These are phyloP conservation scores for Colletotrichum phormii DNA, from an alignment of 2,329 filamentous ascomycete species.

Conservation along the genomic window DNA sequence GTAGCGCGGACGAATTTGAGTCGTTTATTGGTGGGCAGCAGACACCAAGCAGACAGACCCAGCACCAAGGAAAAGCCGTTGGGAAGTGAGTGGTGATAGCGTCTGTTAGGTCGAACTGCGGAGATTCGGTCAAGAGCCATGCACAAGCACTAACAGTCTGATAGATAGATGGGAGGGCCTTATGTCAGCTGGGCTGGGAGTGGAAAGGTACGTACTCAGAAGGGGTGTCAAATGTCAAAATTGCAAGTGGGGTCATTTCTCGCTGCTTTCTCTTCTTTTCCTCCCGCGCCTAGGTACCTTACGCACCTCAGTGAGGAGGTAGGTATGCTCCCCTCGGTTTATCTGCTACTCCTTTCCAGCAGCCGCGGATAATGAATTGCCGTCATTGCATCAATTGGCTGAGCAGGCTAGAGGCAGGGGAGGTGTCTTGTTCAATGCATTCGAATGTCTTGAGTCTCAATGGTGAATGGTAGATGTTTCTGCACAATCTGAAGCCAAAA, in stretches of 20 bases:
- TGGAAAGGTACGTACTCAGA: too few species aligned
- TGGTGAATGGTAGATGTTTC: neutral
- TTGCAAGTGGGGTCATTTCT: conserved; percentile 13
- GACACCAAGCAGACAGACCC: neutral
- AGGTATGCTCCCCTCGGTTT: neutral
- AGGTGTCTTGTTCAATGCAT: neutral
- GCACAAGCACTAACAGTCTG: neutral
- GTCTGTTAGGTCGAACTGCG: neutral
- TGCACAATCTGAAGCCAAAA: neutral
- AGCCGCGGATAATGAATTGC: neutral
- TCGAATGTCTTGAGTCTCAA: neutral
- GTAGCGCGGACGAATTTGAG: neutral
- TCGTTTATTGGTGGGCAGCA: neutral
- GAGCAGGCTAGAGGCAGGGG: neutral
- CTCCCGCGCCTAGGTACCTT: neutral
- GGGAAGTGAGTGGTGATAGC: neutral
- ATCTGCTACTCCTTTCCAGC: neutral
- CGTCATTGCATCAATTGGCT: neutral
- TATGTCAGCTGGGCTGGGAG: neutral
- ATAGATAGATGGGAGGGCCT: neutral
- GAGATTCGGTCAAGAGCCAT: neutral
- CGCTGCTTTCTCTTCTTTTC: neutral
- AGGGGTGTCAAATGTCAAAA: conserved; percentile 7
- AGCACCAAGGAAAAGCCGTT: neutral
- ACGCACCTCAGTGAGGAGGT: too few species aligned